Evolutionary conservation across 2,329 filamentous ascomycete genomes (phyloP), one percentile per base, ranked within the genome.

Genomic region (Verticillium albo-atrum): DNA sequence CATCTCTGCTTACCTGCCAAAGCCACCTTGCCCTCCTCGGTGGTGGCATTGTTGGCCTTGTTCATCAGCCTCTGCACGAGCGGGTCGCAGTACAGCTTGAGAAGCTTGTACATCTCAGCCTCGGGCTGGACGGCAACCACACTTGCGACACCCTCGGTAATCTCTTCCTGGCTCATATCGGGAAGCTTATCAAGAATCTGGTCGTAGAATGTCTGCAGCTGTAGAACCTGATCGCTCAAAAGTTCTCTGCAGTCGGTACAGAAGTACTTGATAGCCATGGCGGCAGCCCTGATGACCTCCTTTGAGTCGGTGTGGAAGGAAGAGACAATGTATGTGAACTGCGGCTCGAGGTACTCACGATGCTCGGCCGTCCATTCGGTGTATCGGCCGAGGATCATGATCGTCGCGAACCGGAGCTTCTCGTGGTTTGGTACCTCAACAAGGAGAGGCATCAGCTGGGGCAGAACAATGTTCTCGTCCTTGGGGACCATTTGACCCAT

Each of bases 351-450:
- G 53, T 94, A 96, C 60, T 97, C 92, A 0, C 94, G 91, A 69
- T 99, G 95, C 54, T 92, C 88, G 5, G 95, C 87, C 0, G 96
- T 99, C 95, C 95, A 99, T 74, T 98, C 94, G 0, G 96, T 99
- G 71, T 99, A 99, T 63, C 95, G 86, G 37, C 92, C 95, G 25
- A 99, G 84, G 3, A 96, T 93, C 92, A 99, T 97, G 69, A 98
- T 97, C 6, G 94, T 94, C 63, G 96, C 94, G 75, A 99, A 99
- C 7, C 93, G 91, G n/a, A 99, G 84, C 78, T 98, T 99, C 75
- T 98, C 92, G 68, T 99, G 95, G 69, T 91, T 89, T 0, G 95
- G 95, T 62, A 99, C 96, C 70, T 96, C 91, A 12, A 97, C 92
- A 63, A 99, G 87, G 59, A 99, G 81, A 20, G 93, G 93, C 77